Base-by-base conservation (phyloP, 1,284 basidiomycete species). In the Sphaerobolus stellatus region DNA sequence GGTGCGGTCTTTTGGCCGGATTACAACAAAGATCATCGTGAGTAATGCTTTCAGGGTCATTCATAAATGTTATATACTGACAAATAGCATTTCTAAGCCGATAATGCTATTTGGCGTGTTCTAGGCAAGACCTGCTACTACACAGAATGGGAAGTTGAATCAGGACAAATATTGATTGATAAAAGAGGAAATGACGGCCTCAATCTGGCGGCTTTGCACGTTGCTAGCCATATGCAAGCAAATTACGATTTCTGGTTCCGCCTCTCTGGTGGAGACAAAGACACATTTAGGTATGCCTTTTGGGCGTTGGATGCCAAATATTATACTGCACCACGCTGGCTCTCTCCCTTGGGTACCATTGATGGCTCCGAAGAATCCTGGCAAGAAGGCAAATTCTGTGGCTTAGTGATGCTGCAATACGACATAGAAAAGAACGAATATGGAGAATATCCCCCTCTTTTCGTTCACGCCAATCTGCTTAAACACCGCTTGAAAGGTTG, bases 41-140 rank as follows among this genome's bases (percentile, higher is more conserved):
- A 59, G 72, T 64, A 4, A 13, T 11, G 22, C 13, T 33, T 27
- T 27, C 25, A 18, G 13, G n/a, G 33, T 13, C 44, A 14, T 22
- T 16, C 24, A 25, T 34, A n/a, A 49, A 49, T 36, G 36, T 52
- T 20, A 24, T 13, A 24, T 43, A 33, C 53, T 33, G 29, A 48
- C 18, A 27, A 20, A 43, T 4, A 56, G 22, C 14, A 14, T 43
- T 43, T 6, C 20, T 18, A 24, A 74, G 68, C 73, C 4, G 64
- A 71, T 48, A 78, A 78, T 56, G 72, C 75, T 13, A 70, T 78
- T 52, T 78, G 74, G 72, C 65, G 75, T n/a, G 43, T 75, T 29
- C 59, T 76, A 6, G 71, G 73, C 24, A 64, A 72, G n/a, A 58
- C 63, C 16, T 78, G 76, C 57, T 58, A 62, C 11, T 64, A 73